phyloP scores from a whole-genome alignment of 805 yeast genomes.

The Citeromyces nyonsensis region DNA sequence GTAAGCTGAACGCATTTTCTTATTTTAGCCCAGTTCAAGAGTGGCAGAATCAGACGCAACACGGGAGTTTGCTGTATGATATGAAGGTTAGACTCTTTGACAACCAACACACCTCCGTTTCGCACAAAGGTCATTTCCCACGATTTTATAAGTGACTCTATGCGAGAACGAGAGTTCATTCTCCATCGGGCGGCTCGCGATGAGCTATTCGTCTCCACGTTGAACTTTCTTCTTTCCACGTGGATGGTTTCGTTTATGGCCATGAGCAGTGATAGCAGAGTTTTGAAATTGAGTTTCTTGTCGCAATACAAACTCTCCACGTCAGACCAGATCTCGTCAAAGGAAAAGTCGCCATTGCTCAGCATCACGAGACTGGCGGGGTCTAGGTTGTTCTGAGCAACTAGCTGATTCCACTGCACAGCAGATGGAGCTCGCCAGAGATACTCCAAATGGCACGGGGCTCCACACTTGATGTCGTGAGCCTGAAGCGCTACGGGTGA shows the following conservation, averaged over 20 bases:
- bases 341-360: slow-evolving; percentile 33
- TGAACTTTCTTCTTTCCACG: slow-evolving; percentile 23
- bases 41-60: slow-evolving; percentile 49
- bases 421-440: slow-evolving; percentile 41
- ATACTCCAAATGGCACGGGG: slow-evolving; percentile 42
- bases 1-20: slow-evolving; percentile 47
- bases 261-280: slow-evolving; percentile 40
- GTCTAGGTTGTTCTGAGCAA: slow-evolving; percentile 23
- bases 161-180: slow-evolving; percentile 39
- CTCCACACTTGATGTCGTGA: slow-evolving; percentile 42
- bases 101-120: slow-evolving; percentile 47
- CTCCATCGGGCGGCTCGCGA: slow-evolving; percentile 42
- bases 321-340: slow-evolving; percentile 38
- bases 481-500: slow-evolving; percentile 20
- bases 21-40: slow-evolving; percentile 52
- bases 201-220: slow-evolving; percentile 11
- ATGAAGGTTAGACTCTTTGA: slow-evolving; percentile 26
- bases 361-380: slow-evolving; percentile 38
- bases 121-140: slow-evolving; percentile 54
- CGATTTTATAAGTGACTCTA: slow-evolving; percentile 39
- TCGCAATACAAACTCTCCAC: slow-evolving; percentile 24
- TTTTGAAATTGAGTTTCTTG: slow-evolving; percentile 26
- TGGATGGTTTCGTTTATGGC: slow-evolving; percentile 56
- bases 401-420: slow-evolving; percentile 31
- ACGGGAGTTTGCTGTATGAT: slow-evolving; percentile 37